phyloP scores from a whole-genome alignment of 1,284 basidiomycete genomes.

The Crucibulum cyathiforme region DNA sequence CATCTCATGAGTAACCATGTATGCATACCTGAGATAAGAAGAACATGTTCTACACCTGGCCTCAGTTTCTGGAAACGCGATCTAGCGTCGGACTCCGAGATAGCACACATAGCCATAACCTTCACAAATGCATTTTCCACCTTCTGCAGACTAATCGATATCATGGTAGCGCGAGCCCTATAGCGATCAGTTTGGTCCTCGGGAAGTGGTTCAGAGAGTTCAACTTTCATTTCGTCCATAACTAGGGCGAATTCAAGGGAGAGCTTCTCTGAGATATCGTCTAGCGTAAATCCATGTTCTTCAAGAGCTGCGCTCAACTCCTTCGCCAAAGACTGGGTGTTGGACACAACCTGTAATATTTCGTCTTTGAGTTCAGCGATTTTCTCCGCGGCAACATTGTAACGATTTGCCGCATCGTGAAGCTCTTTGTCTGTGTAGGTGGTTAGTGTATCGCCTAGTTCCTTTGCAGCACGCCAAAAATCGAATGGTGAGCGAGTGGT shows the following conservation, averaged over 20 bases:
- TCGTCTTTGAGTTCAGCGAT: conserved; percentile 14
- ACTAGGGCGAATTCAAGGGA: conserved; percentile 17
- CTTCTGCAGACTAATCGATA: conserved; percentile 21
- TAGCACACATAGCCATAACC: conserved; percentile 15
- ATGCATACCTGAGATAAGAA: conserved; percentile 27
- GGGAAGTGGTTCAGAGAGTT: conserved; percentile 24
- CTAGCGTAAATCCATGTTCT: conserved; percentile 1
- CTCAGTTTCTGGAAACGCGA: conserved; percentile 19
- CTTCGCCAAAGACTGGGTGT: conserved; percentile 9
- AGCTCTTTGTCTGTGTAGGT: conserved; percentile 3
- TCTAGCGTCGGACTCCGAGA: conserved; percentile 22
- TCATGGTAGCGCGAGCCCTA: conserved; percentile 15
- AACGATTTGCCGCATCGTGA: conserved; percentile 5
- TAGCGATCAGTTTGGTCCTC: conserved; percentile 29
- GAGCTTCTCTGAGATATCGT: conserved; percentile 19
- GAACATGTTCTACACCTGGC: conserved; percentile 18
- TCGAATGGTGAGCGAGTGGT: background rate
- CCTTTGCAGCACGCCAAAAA: conserved; percentile 6
- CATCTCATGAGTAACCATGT: background rate
- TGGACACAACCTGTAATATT: conserved; percentile 7
- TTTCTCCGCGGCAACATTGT: conserved; percentile 9
- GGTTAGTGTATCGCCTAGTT: conserved; percentile 2
- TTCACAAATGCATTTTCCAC: conserved; percentile 27
- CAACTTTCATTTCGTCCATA: conserved; percentile 23
- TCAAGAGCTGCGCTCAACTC: conserved; percentile 1